phyloP scores from a whole-genome alignment of 768 basidiomycete species.

The Suillus plorans region DNA sequence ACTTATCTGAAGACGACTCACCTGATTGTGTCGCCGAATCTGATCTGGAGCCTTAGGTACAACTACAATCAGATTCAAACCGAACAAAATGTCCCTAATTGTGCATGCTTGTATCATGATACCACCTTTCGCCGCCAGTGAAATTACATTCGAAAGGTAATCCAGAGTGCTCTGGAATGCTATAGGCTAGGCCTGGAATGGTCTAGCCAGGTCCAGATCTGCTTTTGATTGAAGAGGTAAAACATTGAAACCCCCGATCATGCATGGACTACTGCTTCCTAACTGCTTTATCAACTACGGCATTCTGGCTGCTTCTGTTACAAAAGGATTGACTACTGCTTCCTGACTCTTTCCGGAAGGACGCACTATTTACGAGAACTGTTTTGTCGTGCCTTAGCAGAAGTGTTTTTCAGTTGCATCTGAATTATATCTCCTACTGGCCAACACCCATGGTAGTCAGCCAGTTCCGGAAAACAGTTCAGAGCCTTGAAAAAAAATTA shows the following conservation, averaged over 20 bases:
- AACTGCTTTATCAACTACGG: too few relatives aligned
- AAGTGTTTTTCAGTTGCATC: not conserved
- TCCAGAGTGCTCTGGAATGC: too few relatives aligned
- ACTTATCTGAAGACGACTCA: not conserved
- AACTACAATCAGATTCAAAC: not conserved
- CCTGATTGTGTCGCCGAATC: not conserved
- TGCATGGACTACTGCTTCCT: not conserved
- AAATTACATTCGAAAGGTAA: too few relatives aligned
- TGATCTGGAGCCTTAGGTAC: not conserved
- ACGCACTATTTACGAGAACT: too few relatives aligned
- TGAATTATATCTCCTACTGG: constrained; percentile 2
- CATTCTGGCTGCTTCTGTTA: too few relatives aligned
- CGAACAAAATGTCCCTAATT: not conserved
- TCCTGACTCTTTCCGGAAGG: not conserved
- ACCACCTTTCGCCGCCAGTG: too few relatives aligned
- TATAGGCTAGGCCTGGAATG: too few relatives aligned
- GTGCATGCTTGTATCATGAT: too few relatives aligned
- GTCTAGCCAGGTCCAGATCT: too few relatives aligned
- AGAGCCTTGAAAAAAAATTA: not conserved
- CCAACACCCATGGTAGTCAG: constrained; percentile 1
- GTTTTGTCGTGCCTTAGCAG: not conserved
- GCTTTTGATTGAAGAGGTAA: too few relatives aligned
- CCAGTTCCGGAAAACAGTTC: not conserved
- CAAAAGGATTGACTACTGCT: too few relatives aligned
- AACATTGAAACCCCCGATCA: too few relatives aligned